These are phyloP conservation scores for Phytophthora sansomeana DNA, from an alignment of 352 stramenopile genomes.

Conservation along the genomic window DNA sequence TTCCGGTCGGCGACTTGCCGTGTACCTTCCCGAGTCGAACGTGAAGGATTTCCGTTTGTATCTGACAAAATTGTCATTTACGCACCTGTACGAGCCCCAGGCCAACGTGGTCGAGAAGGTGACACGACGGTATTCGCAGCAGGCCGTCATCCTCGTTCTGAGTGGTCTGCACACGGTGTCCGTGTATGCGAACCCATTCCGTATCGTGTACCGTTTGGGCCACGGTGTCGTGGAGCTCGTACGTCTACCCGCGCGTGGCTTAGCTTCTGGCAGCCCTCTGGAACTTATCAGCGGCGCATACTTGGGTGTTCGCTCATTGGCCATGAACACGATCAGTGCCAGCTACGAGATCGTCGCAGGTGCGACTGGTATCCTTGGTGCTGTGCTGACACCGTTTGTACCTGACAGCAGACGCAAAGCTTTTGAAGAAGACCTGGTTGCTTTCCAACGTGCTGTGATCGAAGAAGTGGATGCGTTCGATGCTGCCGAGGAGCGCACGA, in stretches of 20 bases:
- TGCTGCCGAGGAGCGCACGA: constrained; percentile 85
- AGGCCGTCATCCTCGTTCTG: constrained; percentile 86
- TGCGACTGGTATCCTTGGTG: constrained; percentile 76
- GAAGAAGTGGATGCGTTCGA: constrained; percentile 90
- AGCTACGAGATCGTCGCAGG: constrained; percentile 90
- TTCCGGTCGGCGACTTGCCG: constrained; percentile 71
- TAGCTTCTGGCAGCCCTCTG: constrained; percentile 84
- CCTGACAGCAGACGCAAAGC: constrained; percentile 76
- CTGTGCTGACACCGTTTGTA: constrained; percentile 73
- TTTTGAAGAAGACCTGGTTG: constrained; percentile 87
- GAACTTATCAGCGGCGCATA: constrained; percentile 88
- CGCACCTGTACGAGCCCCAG: constrained; percentile 85
- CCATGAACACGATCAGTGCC: constrained; percentile 91
- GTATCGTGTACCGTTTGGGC: constrained; percentile 86
- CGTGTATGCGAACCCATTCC: constrained; percentile 89
- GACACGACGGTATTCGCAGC: constrained; percentile 83
- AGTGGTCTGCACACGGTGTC: constrained; percentile 88
- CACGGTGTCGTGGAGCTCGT: constrained; percentile 87
- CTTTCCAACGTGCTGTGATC: constrained; percentile 89
- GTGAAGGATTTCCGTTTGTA: constrained; percentile 90
- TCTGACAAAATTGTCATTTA: constrained; percentile 84
- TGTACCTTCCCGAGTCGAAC: constrained; percentile 90
- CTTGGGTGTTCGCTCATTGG: constrained; percentile 82
- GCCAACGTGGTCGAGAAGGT: constrained; percentile 79
- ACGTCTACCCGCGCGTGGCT: constrained; percentile 74